These are phyloP conservation scores for Leptodermis oblonga DNA, from an alignment of 257 asterid genomes.

Conservation along the genomic window DNA sequence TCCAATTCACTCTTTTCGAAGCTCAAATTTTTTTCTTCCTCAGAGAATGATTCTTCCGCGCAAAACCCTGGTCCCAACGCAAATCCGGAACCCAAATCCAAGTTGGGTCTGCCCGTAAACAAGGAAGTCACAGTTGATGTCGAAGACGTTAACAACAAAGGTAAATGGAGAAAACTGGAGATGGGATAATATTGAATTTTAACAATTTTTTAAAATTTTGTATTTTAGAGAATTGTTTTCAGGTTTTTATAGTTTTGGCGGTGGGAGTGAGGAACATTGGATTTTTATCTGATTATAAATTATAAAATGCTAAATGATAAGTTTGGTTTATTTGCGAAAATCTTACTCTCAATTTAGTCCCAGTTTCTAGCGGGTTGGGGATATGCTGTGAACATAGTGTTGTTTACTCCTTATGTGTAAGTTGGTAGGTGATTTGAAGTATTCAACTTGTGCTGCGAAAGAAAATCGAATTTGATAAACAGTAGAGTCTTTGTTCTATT, in stretches of 20 bases:
- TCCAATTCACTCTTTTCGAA: conserved; percentile 24
- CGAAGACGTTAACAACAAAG: conserved; percentile 59
- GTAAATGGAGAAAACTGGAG: conserved; percentile 19
- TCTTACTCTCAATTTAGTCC: background rate
- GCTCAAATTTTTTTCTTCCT: conserved; percentile 49
- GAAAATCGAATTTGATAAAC: too few relatives aligned
- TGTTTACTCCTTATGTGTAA: too few relatives aligned
- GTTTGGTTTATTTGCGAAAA: background rate
- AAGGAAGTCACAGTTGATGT: conserved; percentile 26
- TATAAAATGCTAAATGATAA: background rate
- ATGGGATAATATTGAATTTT: background rate
- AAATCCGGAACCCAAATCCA: conserved; percentile 24
- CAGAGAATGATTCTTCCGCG: conserved; percentile 35
- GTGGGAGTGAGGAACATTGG: background rate
- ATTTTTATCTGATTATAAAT: background rate
- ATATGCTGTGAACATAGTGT: too few relatives aligned
- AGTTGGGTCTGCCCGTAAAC: conserved; percentile 18
- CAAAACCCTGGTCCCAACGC: conserved; percentile 18
- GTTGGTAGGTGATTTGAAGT: too few relatives aligned
- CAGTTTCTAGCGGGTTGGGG: too few relatives aligned
- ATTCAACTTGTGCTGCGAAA: too few relatives aligned
- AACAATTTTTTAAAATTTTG: background rate
- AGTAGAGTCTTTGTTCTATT: too few relatives aligned
- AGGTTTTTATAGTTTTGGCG: background rate
- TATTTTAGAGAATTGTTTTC: background rate